Evolutionary conservation across 768 basidiomycete species (phyloP).

Genomic region (Symmetrospora coprosmae): DNA sequence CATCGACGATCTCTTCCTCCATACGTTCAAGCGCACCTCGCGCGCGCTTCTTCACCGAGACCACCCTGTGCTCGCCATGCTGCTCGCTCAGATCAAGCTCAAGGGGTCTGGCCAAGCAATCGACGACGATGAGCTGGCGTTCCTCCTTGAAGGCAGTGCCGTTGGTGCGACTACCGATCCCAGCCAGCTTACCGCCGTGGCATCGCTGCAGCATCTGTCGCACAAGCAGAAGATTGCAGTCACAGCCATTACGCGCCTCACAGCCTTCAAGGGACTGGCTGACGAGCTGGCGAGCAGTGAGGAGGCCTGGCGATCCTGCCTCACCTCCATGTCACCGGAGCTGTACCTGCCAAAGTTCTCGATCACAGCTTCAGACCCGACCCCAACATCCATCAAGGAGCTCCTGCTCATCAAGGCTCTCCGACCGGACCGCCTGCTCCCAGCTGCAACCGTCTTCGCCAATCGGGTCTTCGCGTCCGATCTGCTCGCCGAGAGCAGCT

Average conservation of each 20-base stretch:
- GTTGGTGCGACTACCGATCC: no score
- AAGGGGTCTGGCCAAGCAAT: constrained; percentile 56
- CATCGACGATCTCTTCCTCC: constrained; percentile 72
- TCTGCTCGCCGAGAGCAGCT: constrained; percentile 56
- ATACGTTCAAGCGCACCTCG: constrained; percentile 75
- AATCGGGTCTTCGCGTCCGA: constrained; percentile 63
- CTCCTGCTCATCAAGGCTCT: constrained; percentile 75
- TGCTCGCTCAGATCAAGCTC: constrained; percentile 76
- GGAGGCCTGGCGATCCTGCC: no score
- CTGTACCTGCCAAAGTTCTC: not conserved
- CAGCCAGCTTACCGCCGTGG: no score
- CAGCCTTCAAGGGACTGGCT: no score
- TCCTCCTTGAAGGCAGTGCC: constrained; percentile 73
- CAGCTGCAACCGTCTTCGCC: constrained; percentile 64
- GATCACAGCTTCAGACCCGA: constrained; percentile 42
- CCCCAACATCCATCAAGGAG: constrained; percentile 59
- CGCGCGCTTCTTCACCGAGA: constrained; percentile 79
- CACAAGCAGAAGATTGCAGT: no score
- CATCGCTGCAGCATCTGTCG: no score
- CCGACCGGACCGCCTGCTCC: constrained; percentile 78
- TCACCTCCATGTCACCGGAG: constrained; percentile 32
- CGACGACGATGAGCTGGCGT: constrained; percentile 62
- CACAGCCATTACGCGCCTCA: no score
- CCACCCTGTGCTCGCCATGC: constrained; percentile 74
- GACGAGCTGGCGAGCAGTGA: no score